Conservation (phyloP, 495 filamentous ascomycete species). For the Xylaria acuta region DNA sequence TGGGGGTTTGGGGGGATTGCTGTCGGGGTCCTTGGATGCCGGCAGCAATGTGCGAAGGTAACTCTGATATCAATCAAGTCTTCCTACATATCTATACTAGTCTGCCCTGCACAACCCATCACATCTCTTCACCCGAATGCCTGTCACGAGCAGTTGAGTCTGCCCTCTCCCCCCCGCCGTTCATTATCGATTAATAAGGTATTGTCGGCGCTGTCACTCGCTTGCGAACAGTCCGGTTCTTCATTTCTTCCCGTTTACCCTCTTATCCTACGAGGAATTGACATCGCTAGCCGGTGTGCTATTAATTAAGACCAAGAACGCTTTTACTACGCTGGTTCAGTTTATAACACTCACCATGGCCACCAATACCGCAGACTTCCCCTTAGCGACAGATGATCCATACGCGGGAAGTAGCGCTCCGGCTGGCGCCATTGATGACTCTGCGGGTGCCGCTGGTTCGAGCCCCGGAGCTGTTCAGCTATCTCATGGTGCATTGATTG, state of each 20-base stretch:
- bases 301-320: background rate
- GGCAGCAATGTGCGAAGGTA: slow-evolving; percentile 35
- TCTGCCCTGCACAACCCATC: slow-evolving; percentile 3
- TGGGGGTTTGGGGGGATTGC: slow-evolving; percentile 19
- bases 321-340: slow-evolving; percentile 8
- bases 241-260: background rate
- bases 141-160: slow-evolving; percentile 1
- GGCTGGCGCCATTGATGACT: slow-evolving; percentile 43
- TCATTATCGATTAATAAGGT: slow-evolving; percentile 5
- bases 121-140: slow-evolving; percentile 18
- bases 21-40: slow-evolving; percentile 33
- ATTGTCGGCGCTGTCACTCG: slow-evolving; percentile 13
- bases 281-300: background rate
- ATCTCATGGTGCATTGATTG: slow-evolving; percentile 64
- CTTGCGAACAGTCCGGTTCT: slow-evolving; percentile 24
- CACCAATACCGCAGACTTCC: slow-evolving; percentile 35
- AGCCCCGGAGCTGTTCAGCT: slow-evolving; percentile 57
- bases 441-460: slow-evolving; percentile 62
- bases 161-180: background rate
- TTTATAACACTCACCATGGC: slow-evolving; percentile 30
- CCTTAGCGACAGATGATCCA: slow-evolving; percentile 46
- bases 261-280: background rate
- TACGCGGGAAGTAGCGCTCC: slow-evolving; percentile 36
- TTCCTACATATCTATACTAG: slow-evolving; percentile 13
- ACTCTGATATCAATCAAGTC: slow-evolving; percentile 15